phyloP scores from a whole-genome alignment of 1,139 yeast genomes.

The Meyerozyma elateridarum region DNA sequence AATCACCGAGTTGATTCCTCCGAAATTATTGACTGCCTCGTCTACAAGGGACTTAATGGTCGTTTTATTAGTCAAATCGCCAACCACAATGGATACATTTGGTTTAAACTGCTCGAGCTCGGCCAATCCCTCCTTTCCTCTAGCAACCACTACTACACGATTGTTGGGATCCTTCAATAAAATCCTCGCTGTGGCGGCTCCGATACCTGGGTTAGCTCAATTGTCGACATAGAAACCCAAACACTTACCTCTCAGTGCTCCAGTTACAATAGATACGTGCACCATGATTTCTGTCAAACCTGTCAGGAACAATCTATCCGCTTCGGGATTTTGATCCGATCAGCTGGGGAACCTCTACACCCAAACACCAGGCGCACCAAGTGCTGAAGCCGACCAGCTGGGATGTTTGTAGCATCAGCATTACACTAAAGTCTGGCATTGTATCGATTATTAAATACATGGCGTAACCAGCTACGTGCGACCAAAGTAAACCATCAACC shows the following conservation, averaged over 20 bases:
- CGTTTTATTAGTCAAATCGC: conserved; percentile 56
- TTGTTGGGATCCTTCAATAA: conserved; percentile 39
- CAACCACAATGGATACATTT: conserved; percentile 52
- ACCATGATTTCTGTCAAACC: no score
- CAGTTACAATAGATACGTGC: conserved; percentile 53
- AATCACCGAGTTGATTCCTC: conserved; percentile 63
- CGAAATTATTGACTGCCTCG: conserved; percentile 48
- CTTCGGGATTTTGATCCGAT: no score
- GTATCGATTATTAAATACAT: no score
- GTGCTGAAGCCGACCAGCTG: no score
- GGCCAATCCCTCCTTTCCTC: conserved; percentile 48
- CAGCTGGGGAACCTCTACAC: no score
- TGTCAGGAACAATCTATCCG: no score
- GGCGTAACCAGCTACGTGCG: no score
- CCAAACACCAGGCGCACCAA: no score
- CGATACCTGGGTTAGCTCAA: conserved; percentile 54
- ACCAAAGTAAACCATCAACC: no score
- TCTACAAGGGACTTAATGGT: conserved; percentile 40
- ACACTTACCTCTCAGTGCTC: conserved; percentile 56
- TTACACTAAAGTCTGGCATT: no score
- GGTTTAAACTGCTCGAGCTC: conserved; percentile 42
- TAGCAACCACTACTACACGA: conserved; percentile 61
- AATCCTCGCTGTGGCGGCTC: conserved; percentile 59
- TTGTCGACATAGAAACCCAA: conserved; percentile 7
- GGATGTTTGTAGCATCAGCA: no score